phyloP scores from a whole-genome alignment of 2,329 filamentous ascomycete species.

The Fusarium piperis region DNA sequence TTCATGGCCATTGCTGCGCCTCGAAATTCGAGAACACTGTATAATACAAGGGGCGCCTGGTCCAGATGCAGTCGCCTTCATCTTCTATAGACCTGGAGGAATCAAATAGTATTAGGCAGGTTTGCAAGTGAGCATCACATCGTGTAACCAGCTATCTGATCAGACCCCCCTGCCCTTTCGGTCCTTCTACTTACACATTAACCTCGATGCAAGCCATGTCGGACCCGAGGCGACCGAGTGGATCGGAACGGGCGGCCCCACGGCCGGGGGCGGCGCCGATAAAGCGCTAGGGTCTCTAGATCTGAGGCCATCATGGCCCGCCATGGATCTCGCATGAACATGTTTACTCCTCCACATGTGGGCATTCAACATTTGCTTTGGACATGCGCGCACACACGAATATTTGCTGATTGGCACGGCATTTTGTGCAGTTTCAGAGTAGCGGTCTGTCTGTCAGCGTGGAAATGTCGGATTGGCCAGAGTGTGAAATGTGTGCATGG shows the following conservation, averaged over 20 bases:
- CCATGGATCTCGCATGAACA: slow-evolving; percentile 25
- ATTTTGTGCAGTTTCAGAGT: background rate
- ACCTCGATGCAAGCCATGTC: slow-evolving; percentile 2
- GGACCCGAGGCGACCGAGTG: slow-evolving; percentile 14
- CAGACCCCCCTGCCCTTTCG: background rate
- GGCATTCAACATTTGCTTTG: background rate
- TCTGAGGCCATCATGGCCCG: slow-evolving; percentile 27
- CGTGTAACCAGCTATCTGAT: background rate
- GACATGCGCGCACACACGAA: background rate
- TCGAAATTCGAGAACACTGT: background rate
- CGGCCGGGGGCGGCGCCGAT: slow-evolving; percentile 10
- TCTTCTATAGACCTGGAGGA: background rate
- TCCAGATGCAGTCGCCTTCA: background rate
- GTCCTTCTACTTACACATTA: background rate
- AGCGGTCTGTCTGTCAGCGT: background rate
- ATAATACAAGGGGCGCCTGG: background rate
- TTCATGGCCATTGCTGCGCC: background rate
- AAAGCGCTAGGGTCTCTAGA: slow-evolving; percentile 25
- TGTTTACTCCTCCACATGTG: background rate
- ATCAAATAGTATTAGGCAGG: background rate
- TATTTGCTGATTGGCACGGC: background rate
- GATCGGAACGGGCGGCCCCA: slow-evolving; percentile 27
- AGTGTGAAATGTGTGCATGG: background rate
- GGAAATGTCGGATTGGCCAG: background rate
- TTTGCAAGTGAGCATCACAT: background rate